These are phyloP conservation scores for Stenocarpella maydis DNA, from an alignment of 2,329 filamentous ascomycete genomes.

Conservation along the genomic window DNA sequence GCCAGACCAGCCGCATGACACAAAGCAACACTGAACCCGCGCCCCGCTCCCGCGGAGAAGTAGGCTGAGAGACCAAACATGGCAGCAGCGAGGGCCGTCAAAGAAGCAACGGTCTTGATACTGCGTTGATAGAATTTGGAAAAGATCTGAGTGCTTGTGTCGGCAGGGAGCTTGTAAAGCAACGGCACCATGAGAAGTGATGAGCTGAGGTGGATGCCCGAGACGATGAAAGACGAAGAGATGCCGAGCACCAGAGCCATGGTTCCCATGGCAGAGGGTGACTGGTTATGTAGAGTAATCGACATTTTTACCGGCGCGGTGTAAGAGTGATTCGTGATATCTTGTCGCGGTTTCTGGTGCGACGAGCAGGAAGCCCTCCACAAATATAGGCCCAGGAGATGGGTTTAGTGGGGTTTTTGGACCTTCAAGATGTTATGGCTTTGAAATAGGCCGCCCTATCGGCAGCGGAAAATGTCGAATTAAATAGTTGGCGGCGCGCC, in stretches of 20 bases:
- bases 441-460: too few species aligned
- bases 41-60: not conserved
- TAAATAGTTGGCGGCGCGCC: not conserved
- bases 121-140: not conserved
- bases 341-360: not conserved
- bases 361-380: not conserved
- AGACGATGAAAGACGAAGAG: slow-evolving; percentile 8
- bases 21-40: not conserved
- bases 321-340: not conserved
- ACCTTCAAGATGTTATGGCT: not conserved
- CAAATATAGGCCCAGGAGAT: too few species aligned
- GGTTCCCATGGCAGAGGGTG: not conserved
- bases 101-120: not conserved
- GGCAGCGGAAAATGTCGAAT: not conserved
- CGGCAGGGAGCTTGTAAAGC: not conserved
- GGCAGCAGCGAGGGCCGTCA: not conserved
- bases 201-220: slow-evolving; percentile 17
- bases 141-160: slow-evolving; percentile 15
- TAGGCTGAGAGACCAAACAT: not conserved
- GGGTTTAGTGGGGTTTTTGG: too few species aligned
- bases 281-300: not conserved
- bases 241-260: slow-evolving; percentile 8
- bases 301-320: not conserved
- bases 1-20: not conserved
- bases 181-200: slow-evolving; percentile 9